phyloP scores from a whole-genome alignment of 2,329 filamentous ascomycete species.

The Botrytis byssoidea region DNA sequence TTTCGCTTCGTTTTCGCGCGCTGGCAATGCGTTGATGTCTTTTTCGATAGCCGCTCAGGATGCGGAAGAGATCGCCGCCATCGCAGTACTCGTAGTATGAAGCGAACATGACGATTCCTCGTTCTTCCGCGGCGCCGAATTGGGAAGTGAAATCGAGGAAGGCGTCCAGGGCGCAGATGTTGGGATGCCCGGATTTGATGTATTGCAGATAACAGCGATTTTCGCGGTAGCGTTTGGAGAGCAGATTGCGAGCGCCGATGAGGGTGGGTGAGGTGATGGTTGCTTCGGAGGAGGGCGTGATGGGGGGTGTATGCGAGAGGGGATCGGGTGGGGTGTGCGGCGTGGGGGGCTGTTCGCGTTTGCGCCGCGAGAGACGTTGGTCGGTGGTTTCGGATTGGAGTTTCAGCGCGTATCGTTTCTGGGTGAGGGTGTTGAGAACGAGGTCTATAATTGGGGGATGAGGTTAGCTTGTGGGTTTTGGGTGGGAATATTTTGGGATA shows the following conservation, averaged over 20 bases:
- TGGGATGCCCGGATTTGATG: neutral
- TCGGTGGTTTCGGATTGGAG: neutral
- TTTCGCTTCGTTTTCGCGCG: neutral
- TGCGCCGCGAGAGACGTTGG: neutral
- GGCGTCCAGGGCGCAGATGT: neutral
- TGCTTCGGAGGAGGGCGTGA: neutral
- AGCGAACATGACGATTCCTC: neutral
- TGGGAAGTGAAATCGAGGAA: neutral
- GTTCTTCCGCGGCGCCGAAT: neutral
- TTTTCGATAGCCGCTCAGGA: neutral
- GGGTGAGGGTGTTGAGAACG: neutral
- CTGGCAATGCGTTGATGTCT: neutral
- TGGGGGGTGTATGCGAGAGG: neutral
- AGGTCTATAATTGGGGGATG: neutral
- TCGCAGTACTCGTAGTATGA: neutral
- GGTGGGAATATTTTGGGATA: neutral
- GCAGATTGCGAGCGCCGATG: neutral
- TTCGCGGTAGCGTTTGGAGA: neutral
- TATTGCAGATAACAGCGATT: neutral
- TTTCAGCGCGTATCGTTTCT: neutral
- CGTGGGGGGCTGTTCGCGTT: neutral
- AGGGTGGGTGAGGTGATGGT: neutral
- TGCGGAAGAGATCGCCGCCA: neutral
- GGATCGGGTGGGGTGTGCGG: neutral
- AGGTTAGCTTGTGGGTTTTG: neutral